Base-by-base conservation (phyloP, 2,329 filamentous ascomycete species). In the Nothophaeocryptopus gaeumannii region DNA sequence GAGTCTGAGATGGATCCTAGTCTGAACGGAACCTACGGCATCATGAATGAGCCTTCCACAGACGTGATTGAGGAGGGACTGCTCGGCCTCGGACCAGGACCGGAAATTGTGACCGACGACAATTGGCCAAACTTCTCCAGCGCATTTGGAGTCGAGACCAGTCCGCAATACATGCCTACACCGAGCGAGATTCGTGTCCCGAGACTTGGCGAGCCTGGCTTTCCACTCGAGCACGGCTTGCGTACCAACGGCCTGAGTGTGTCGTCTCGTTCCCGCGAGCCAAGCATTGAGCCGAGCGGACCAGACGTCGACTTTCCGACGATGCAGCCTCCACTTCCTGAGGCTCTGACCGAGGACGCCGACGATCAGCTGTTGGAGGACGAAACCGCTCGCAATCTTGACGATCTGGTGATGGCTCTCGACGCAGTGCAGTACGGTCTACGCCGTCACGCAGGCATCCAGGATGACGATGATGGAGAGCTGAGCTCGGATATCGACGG, bases 341-440 rank as follows among this genome's bases (percentile, higher is more conserved):
- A 58, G 10, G 58, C 62, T 8, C 51, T 70, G 9, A 50, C 48
- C 5, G 66, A 70, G 40, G 56, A 59, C n/a, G 62, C 62, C 7
- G 60, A 66, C 50, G 51, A 58, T 7, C 47, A 55, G 5, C 15
- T 66, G 3, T 41, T 69, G 36, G 53, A 58, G 13, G 53, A 55
- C 5, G 67, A 70, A 54, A 45, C 67, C 8, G 59, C 58, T 15
- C 62, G 63, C 8, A 46, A 63, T 39, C 52, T 69, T 26, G 58
- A 58, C 14, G 63, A 62, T 30, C 47, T 63, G 2, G 53, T 43
- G 13, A 43, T 39, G 37, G 56, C 55, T 33, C 44, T 61, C 39
- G 52, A 43, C 14, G 51, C 45, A 30, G 31, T 53, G 8, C 40
- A 44, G 9, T 39, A 47, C 9, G 54, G 39, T 10, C 38, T 60